Conservation (phyloP, 768 basidiomycete genomes). For the Russula sp. region DNA sequence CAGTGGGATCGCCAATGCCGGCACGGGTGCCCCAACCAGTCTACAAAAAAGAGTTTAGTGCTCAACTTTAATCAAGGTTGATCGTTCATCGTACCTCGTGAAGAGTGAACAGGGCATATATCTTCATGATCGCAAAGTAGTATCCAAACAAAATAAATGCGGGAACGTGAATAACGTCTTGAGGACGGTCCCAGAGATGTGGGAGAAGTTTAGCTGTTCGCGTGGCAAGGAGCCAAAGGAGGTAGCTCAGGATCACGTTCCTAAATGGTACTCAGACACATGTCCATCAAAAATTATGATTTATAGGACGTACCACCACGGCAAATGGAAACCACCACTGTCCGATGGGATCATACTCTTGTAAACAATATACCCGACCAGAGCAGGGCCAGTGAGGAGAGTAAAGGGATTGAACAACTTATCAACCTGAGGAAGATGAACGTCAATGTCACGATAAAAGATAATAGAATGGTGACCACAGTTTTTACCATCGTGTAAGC, state of each 20-base stretch:
- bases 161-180: slow-evolving; percentile 52
- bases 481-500: slow-evolving; percentile 76
- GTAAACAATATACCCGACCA: slow-evolving; percentile 70
- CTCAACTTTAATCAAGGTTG: not conserved
- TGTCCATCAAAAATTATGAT: not conserved
- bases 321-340: slow-evolving; percentile 71
- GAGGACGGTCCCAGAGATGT: slow-evolving; percentile 51
- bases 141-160: slow-evolving; percentile 80
- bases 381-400: slow-evolving; percentile 72
- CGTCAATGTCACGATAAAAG: slow-evolving; percentile 9
- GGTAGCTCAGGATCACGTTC: slow-evolving; percentile 62
- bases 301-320: slow-evolving; percentile 58
- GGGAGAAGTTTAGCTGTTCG: slow-evolving; percentile 69
- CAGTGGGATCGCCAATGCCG: slow-evolving; percentile 78
- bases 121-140: slow-evolving; percentile 92
- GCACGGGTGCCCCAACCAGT: slow-evolving; percentile 96
- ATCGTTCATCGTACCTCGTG: slow-evolving; percentile 57
- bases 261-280: slow-evolving; percentile 28
- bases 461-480: slow-evolving; percentile 20
- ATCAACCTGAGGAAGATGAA: slow-evolving; percentile 49
- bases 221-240: slow-evolving; percentile 62
- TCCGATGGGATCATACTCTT: slow-evolving; percentile 65
- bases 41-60: slow-evolving; percentile 30
- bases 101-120: slow-evolving; percentile 83
- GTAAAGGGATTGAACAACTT: slow-evolving; percentile 85